phyloP scores from a whole-genome alignment of 176 grass and related monocot genomes.

The Zoysia pacifica region DNA sequence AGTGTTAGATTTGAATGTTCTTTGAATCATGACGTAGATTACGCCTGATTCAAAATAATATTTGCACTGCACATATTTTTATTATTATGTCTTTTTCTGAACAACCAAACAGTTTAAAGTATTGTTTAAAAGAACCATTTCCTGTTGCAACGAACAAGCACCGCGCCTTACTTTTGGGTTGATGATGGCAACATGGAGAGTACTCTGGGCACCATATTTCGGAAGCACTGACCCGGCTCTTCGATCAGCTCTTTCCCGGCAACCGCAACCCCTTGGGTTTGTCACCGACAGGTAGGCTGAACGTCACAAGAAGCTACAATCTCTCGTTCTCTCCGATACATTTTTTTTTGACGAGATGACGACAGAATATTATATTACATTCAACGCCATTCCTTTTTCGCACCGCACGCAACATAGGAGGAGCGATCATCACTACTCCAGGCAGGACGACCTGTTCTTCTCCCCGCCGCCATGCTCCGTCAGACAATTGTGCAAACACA shows the following conservation, averaged over 20 bases:
- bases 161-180: background rate
- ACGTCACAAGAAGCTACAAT: no score
- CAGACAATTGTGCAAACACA: no score
- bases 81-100: background rate
- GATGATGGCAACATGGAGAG: background rate
- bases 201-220: background rate
- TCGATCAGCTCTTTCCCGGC: no score
- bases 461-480: background rate
- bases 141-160: background rate
- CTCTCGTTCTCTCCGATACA: no score
- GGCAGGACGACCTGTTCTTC: background rate
- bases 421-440: background rate
- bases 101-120: background rate
- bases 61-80: background rate
- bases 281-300: no score
- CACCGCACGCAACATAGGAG: background rate
- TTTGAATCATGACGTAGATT: background rate
- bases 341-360: background rate
- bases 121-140: background rate
- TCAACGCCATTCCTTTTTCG: background rate
- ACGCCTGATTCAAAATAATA: background rate
- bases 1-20: background rate
- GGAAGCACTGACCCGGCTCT: no score
- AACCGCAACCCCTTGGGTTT: no score
- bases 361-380: no score